Percentiles rank a stretch among this genome's conserved stretches.
Conservation (phyloP, 1,284 basidiomycete genomes). For the Apiotrichum laibachii region DNA sequence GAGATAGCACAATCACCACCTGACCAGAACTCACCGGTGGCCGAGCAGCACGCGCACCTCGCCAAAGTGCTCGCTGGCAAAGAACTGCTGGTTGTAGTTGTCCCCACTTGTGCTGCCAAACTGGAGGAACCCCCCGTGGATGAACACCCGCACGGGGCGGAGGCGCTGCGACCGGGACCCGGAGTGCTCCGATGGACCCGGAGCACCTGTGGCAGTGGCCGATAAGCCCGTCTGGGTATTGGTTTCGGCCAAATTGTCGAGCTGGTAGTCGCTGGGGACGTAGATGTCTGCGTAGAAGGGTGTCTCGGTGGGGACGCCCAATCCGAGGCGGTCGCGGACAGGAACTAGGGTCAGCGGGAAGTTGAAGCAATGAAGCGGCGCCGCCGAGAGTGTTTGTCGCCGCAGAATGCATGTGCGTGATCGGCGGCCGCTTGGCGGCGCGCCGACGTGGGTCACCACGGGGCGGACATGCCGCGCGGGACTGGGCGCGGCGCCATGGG, state of each 20-base stretch:
- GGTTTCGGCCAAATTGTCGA: not conserved
- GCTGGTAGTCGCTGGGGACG: constrained; percentile 55
- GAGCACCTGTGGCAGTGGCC: not conserved
- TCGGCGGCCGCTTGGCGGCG: not conserved
- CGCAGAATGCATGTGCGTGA: not conserved
- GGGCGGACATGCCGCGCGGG: too few relatives aligned
- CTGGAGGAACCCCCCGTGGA: constrained; percentile 77
- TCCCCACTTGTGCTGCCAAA: constrained; percentile 64
- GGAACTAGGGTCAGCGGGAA: constrained; percentile 15
- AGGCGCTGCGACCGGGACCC: constrained; percentile 12
- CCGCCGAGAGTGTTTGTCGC: not conserved
- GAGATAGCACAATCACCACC: not conserved
- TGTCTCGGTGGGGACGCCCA: constrained; percentile 66
- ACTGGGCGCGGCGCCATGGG: too few relatives aligned
- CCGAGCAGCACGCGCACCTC: constrained; percentile 62
- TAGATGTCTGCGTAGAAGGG: constrained; percentile 73
- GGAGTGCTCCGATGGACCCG: not conserved
- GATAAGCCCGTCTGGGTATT: too few relatives aligned
- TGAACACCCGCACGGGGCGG: constrained; percentile 70
- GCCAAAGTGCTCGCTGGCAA: constrained; percentile 60
- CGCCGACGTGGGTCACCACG: too few relatives aligned
- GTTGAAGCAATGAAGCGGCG: too few relatives aligned
- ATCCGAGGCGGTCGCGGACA: constrained; percentile 50
- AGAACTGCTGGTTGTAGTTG: constrained; percentile 61
- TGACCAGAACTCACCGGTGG: constrained; percentile 15